Base-by-base conservation (phyloP, 2,329 filamentous ascomycete genomes). In the Emergomyces africanus region DNA sequence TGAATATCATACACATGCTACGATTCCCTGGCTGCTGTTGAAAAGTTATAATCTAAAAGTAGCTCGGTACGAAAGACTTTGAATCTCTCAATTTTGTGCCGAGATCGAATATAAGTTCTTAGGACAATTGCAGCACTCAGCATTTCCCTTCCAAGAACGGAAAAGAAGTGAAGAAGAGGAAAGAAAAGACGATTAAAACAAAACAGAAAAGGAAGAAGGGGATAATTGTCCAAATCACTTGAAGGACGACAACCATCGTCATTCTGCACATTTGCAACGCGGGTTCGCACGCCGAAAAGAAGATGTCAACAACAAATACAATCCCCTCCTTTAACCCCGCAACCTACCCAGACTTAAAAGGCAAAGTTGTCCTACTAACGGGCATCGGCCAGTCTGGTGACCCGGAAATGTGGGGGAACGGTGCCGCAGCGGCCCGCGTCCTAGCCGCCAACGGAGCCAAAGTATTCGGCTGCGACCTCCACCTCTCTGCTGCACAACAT, bases 381-480 rank as follows among this genome's bases (percentile, higher is more conserved):
- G 67, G 67, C 18, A 63, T 69, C 23, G 67, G 67, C 41, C 74
- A 78, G 65, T 71, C 71, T 18, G 71, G 74, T 20, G 67, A 70
- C 49, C 64, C 62, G 23, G 70, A 74, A 33, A 76, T 75, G 23
- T 81, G 78, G 79, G 78, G 78, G 39, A 81, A 79, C 62, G 78
- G 78, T 12, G 74, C 78, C 23, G 77, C 79, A 41, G 79, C 74
- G 54, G 76, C 78, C n/a, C 72, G 75, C 2, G 67, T 75, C 5
- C 70, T 81, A 20, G 76, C 78, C 1, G 70, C 73, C 39, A 75
- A 78, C 66, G 78, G 79, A 18, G 79, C 78, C 1, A 67, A 68
- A 14, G 69, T 81, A 18, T 80, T 78, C 61, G 79, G 79, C n/a
- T 78, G 79, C 28, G 78, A 81, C 64, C 67, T 77, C 35, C 75